Conservation (phyloP, 1,139 yeast genomes). For the Taphrina flavorubra region DNA sequence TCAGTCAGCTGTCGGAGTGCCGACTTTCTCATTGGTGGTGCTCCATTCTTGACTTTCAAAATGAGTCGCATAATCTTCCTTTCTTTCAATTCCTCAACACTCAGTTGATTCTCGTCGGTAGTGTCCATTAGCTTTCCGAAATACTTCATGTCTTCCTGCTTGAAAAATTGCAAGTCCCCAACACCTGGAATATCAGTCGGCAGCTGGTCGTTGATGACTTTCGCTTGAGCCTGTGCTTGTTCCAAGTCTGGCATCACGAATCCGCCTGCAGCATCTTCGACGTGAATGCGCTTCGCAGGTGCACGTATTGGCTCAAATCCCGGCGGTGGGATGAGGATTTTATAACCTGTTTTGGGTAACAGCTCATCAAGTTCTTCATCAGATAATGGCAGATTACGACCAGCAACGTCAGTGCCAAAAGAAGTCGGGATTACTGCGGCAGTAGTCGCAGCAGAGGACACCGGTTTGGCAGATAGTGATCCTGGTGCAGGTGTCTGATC, state of each 20-base stretch:
- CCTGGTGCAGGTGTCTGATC: conserved; percentile 49
- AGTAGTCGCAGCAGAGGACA: conserved; percentile 40
- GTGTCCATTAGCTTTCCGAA: conserved; percentile 66
- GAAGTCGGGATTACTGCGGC: conserved; percentile 52
- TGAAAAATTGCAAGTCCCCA: conserved; percentile 68
- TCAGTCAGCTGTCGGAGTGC: conserved; percentile 73
- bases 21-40: conserved; percentile 68
- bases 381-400: conserved; percentile 56
- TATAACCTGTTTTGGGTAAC: conserved; percentile 62
- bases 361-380: conserved; percentile 60
- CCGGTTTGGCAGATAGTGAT: conserved; percentile 20
- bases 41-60: conserved; percentile 77
- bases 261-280: conserved; percentile 53
- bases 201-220: conserved; percentile 48
- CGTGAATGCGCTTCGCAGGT: conserved; percentile 50
- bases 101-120: conserved; percentile 52
- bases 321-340: conserved; percentile 58
- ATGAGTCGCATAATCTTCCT: conserved; percentile 67
- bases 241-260: conserved; percentile 51
- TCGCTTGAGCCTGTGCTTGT: conserved; percentile 49
- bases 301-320: conserved; percentile 55
- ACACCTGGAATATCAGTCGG: conserved; percentile 70
- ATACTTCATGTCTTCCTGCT: conserved; percentile 71
- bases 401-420: conserved; percentile 50
- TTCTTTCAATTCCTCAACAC: conserved; percentile 64